Base-by-base conservation (phyloP, 345 rosid genomes). In the Acer negundo region DNA sequence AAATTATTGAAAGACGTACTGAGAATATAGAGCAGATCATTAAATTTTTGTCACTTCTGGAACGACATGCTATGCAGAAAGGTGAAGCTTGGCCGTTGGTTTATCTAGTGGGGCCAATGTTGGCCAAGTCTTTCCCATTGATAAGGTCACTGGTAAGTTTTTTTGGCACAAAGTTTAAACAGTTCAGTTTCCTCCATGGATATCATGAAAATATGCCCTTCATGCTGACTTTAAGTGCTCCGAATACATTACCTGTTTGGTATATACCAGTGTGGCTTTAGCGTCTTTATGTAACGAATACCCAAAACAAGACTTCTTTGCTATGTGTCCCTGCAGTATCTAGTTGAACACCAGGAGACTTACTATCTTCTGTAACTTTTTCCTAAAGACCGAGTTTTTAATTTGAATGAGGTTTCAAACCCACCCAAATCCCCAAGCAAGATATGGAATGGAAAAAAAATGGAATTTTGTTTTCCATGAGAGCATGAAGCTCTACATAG, bases 141-240 rank as follows among this genome's bases (percentile, higher is more conserved):
- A 89, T 93, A 84, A 87, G 84, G 83, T 91, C 98, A 78, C 80
- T 81, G 78, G 99, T 95, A 89, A 91, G 97, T 92, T 86, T 81
- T 75, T 67, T 9, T 69, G 40, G 44, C 75, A 38, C 35, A 55
- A 74, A 20, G 20, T 63, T 15, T 16, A 11, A 31, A 46, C 26
- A 15, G 56, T 51, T 51, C 26, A 15, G 56, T 51, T 51, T n/a
- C 8, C 28, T 2, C 15, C 23, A 11, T 56, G 40, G 38, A 17
- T 51, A 20, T 26, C 61, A 17, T 63, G 44, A 63, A 20, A 4
- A 49, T 66, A 26, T 65, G 17, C 61, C 23, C 16, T 62, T 42
- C n/a, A 64, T 56, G 20, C 65, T 38, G 38, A 67, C 65, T 75
- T 46, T 55, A 8, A 40, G 19, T 53, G 31, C 22, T 55, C 35